Conservation (phyloP, 352 stramenopile genomes). For the Sclerospora graminicola region DNA sequence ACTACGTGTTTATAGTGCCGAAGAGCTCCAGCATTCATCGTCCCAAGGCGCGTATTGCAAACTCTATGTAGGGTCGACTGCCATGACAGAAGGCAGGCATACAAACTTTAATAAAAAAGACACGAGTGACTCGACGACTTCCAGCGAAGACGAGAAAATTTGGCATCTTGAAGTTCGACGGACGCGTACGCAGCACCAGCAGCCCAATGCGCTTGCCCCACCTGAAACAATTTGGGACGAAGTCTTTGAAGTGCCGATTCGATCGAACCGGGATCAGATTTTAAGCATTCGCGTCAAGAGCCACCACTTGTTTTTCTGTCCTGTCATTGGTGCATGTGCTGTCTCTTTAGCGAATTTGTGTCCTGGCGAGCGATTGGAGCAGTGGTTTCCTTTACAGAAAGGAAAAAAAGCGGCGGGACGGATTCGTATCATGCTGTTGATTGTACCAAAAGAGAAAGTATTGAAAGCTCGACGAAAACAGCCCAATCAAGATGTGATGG, state of each 20-base stretch:
- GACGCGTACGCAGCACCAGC: slow-evolving; percentile 29
- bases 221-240: slow-evolving; percentile 49
- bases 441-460: slow-evolving; percentile 12
- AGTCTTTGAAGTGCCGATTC: slow-evolving; percentile 36
- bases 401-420: slow-evolving; percentile 39
- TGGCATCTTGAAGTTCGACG: slow-evolving; percentile 34
- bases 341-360: slow-evolving; percentile 41
- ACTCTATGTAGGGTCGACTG: slow-evolving; percentile 41
- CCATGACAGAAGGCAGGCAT: slow-evolving; percentile 39
- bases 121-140: slow-evolving; percentile 13
- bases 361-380: slow-evolving; percentile 28
- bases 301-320: slow-evolving; percentile 49
- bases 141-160: slow-evolving; percentile 5
- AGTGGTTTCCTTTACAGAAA: slow-evolving; percentile 44
- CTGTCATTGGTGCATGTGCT: slow-evolving; percentile 37
- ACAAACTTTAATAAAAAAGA: slow-evolving; percentile 25
- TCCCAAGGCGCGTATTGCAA: slow-evolving; percentile 63
- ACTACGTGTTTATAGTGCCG: slow-evolving; percentile 43
- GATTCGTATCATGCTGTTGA: slow-evolving; percentile 33
- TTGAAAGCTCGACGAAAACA: slow-evolving; percentile 7
- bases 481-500: slow-evolving; percentile 29
- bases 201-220: slow-evolving; percentile 19
- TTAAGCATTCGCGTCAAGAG: slow-evolving; percentile 58
- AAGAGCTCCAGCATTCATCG: slow-evolving; percentile 33
- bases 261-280: slow-evolving; percentile 25